Evolutionary conservation across 2,329 filamentous ascomycete species (phyloP), one percentile per base, ranked within the genome.

Genomic region (Aspergillus pseudonomiae): DNA sequence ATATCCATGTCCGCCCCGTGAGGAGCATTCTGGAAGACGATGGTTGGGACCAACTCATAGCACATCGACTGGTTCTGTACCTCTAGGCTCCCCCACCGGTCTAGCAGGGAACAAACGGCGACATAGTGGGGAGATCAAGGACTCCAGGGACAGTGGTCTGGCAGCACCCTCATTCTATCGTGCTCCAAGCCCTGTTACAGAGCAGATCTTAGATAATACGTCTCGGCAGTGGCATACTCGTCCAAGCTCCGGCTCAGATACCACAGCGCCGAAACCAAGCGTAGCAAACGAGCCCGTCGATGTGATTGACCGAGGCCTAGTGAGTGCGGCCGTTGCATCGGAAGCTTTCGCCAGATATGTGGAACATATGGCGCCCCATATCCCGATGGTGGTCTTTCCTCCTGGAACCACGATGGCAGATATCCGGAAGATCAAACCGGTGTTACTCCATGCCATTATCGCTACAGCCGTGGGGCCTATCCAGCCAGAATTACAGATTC

Each of bases 371-470:
- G 81, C 81, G 32, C 81, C 82, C 0, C 81, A 84, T 56, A 81
- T 89, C 62, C 88, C 88, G 0, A 81, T 85, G 21, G 85, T 90
- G 6, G 83, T 86, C 2, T 85, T 89, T 57, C 79, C 84, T 1
- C 77, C 82, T 1, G 82, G 79, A 0, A 87, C 83, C 0, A 85
- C 79, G 14, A 85, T 86, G 63, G 78, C 81, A 9, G 81, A 85
- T 21, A 72, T 89, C 10, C 84, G 86, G 39, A 83, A 83, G 53
- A 82, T 83, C 57, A 89, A 86, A 73, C 87, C 88, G 0, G 76
- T 86, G 10, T 77, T 90, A 0, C 88, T 89, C 67, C 79, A 88
- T 14, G 81, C 85, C 2, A 84, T 89, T 19, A 70, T 89, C 16
- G 82, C 83, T 19, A 81, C 83, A 11, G 83, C 85, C 0, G 83